Evolutionary conservation across 2,329 filamentous ascomycete species (phyloP), one percentile per base, ranked within the genome.

Genomic region (Alternaria atra): DNA sequence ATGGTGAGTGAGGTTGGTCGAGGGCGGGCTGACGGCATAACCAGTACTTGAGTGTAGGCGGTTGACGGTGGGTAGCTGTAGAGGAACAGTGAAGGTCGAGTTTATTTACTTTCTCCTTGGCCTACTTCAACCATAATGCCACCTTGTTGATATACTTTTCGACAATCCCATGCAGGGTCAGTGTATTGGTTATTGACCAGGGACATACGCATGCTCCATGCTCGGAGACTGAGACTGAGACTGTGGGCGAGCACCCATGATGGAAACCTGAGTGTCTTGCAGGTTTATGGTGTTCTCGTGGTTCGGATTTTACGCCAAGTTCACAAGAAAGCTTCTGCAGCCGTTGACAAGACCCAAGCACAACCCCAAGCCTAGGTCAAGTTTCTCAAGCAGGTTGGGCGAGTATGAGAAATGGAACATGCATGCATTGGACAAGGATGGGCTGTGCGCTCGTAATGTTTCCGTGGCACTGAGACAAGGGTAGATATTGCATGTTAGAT

Each of bases 1-100:
- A 70, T 67, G 17, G 52, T 57, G n/a, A 68, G 68, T 17, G 66
- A 68, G 9, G 9, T 47, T 9, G 57, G 63, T 34, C 60, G 60
- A 9, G 62, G 63, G 6, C 60, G 66, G n/a, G 46, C 25, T 6
- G 58, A 39, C 3, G 53, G 34, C 65, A 69, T 67, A 2, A 25
- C 30, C 20, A 50, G 20, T 25, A 37, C 4, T 50, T 12, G 32
- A 35, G n/a, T 23, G 20, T 6, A 35, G 20, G 46, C 5, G 27
- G 32, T 15, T 42, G 39, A 25, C 20, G 6, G 12, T 15, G 3
- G 39, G 3, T 25, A 15, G 20, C 4, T 42, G 25, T 42, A 35
- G 20, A 25, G 20, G 30, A 15, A n/a, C 46, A 23, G 30, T 17
- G 17, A 17, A 17, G 17, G 39, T 2, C 20, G 20, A 42, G 3